Conservation (phyloP, 768 basidiomycete genomes). For the Russula olivacea region DNA sequence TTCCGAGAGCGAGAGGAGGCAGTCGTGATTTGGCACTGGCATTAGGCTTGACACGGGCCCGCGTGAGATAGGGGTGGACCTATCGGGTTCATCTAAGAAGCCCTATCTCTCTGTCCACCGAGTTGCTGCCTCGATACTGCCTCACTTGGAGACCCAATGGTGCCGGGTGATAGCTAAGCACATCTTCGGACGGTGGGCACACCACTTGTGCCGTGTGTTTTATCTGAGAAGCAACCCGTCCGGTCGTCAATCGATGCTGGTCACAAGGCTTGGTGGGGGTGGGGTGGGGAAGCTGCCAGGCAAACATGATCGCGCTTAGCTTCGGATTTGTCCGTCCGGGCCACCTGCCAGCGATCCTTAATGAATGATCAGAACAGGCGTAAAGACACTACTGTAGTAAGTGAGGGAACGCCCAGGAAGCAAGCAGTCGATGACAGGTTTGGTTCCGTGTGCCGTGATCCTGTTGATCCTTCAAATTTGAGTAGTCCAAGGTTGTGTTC, state of each 20-base stretch:
- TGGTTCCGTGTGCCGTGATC: constrained; percentile 1
- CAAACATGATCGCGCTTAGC: constrained; percentile 2
- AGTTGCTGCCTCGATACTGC: constrained; percentile 1
- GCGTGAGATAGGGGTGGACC: constrained; percentile 18
- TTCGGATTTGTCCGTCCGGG: constrained; percentile 17
- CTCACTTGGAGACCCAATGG: constrained; percentile 2
- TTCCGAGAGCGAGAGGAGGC: neutral
- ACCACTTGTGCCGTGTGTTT: neutral
- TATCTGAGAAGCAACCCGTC: constrained; percentile 7
- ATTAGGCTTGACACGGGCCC: neutral
- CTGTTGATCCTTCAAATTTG: constrained; percentile 3
- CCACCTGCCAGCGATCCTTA: neutral
- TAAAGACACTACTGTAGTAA: neutral
- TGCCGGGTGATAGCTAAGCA: neutral
- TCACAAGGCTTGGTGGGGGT: constrained; percentile 11
- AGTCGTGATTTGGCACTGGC: neutral
- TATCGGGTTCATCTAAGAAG: constrained; percentile 23
- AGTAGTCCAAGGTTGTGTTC: neutral
- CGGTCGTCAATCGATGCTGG: constrained; percentile 13
- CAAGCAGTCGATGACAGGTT: neutral
- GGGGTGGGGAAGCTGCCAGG: neutral
- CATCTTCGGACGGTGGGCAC: neutral
- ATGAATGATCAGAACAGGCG: neutral
- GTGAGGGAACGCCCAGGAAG: neutral
- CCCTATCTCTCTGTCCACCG: neutral